These are phyloP conservation scores for Globisporangium cylindrosporum DNA, from an alignment of 352 stramenopile genomes.

Conservation along the genomic window DNA sequence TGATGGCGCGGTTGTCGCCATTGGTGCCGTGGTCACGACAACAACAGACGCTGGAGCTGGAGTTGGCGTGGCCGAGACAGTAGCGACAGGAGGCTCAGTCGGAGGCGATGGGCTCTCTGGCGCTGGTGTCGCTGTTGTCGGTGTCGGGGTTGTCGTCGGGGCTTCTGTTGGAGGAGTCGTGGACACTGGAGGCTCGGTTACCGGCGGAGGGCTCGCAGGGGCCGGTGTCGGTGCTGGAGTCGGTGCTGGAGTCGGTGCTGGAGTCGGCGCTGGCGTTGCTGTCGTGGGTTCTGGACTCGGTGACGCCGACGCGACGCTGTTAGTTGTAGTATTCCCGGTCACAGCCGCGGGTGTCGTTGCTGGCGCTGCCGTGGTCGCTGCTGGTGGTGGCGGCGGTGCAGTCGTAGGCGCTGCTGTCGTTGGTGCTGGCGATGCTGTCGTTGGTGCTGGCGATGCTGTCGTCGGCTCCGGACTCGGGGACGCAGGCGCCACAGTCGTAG, in stretches of 20 bases:
- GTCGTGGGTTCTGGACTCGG: slow-evolving; percentile 4
- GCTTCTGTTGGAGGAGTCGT: background rate
- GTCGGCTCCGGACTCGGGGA: background rate
- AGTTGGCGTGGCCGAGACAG: slow-evolving; percentile 4
- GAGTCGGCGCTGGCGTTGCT: background rate
- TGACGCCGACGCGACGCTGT: background rate
- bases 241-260: background rate
- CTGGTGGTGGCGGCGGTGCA: background rate
- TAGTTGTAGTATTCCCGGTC: background rate
- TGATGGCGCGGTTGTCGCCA: slow-evolving; percentile 11
- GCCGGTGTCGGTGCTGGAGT: background rate
- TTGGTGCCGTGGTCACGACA: slow-evolving; percentile 9
- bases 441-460: background rate
- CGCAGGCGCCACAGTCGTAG: slow-evolving; percentile 2
- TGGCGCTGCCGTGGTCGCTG: background rate
- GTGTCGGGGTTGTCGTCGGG: slow-evolving; percentile 6
- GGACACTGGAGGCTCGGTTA: background rate
- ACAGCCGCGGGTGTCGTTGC: background rate
- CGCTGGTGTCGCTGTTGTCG: slow-evolving; percentile 1
- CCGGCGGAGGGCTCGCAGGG: background rate
- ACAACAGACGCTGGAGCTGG: slow-evolving; percentile 13
- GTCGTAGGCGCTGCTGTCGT: slow-evolving; percentile 7
- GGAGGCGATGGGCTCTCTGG: slow-evolving; percentile 11
- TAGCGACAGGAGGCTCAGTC: slow-evolving; percentile 12
- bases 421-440: background rate